phyloP scores from a whole-genome alignment of 352 stramenopile genomes.

The Aphanomyces invadans region DNA sequence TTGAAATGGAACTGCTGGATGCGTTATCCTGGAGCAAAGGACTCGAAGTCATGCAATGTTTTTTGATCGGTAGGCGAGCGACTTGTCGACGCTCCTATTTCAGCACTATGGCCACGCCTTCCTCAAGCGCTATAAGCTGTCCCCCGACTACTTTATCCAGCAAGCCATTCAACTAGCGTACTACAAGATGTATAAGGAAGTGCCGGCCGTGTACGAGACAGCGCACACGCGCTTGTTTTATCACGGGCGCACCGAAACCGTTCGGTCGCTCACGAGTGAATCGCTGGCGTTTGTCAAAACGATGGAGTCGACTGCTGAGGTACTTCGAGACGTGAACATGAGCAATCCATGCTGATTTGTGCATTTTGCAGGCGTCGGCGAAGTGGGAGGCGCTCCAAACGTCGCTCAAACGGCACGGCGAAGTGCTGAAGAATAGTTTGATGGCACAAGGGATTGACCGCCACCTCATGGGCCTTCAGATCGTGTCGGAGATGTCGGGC shows the following conservation, averaged over 20 bases:
- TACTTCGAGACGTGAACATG: too few species aligned
- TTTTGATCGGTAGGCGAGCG: slow-evolving; percentile 61
- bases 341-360: slow-evolving; percentile 4
- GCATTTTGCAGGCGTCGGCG: slow-evolving; percentile 34
- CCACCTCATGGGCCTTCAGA: slow-evolving; percentile 94
- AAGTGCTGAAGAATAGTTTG: slow-evolving; percentile 82
- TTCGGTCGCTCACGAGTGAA: slow-evolving; percentile 81
- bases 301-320: slow-evolving; percentile 48
- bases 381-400: slow-evolving; percentile 84
- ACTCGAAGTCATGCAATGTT: too few species aligned
- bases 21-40: too few species aligned
- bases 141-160: slow-evolving; percentile 96
- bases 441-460: slow-evolving; percentile 89
- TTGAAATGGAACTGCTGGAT: too few species aligned
- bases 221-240: slow-evolving; percentile 96
- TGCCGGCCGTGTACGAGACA: slow-evolving; percentile 95
- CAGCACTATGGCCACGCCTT: slow-evolving; percentile 87
- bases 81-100: slow-evolving; percentile 87
- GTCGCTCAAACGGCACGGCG: slow-evolving; percentile 87
- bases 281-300: slow-evolving; percentile 86
- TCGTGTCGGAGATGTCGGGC: slow-evolving; percentile 88
- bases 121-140: slow-evolving; percentile 93
- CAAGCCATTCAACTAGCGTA: slow-evolving; percentile 95
- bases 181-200: slow-evolving; percentile 91
- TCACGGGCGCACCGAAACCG: slow-evolving; percentile 93